phyloP scores from a whole-genome alignment of 805 yeast genomes.

The Wickerhamomyces rabaulensis region DNA sequence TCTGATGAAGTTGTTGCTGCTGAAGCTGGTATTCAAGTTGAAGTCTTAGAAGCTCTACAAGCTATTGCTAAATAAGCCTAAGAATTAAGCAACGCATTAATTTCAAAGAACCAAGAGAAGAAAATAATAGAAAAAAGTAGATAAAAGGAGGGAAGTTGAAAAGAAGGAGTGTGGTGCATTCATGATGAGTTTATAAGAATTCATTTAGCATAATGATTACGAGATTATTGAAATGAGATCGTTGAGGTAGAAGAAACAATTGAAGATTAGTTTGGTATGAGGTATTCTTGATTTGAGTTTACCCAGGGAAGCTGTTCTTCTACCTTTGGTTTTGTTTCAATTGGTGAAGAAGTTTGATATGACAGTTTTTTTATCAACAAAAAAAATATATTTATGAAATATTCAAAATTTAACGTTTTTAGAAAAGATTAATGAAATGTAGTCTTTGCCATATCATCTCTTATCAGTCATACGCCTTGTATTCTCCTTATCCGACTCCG shows the following conservation, averaged over 20 bases:
- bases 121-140: not conserved
- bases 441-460: not conserved
- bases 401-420: slow-evolving; percentile 8
- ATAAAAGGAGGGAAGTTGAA: not conserved
- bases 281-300: not conserved
- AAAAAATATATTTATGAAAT: slow-evolving; percentile 11
- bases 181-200: not conserved
- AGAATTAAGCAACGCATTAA: not conserved
- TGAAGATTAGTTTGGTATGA: not conserved
- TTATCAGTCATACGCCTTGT: no score
- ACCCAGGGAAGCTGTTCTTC: not conserved
- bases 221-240: not conserved
- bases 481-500: no score
- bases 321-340: not conserved
- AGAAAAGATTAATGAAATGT: not conserved
- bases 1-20: slow-evolving; percentile 87
- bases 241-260: not conserved
- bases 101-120: not conserved
- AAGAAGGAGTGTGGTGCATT: not conserved
- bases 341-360: not conserved
- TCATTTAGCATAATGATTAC: not conserved
- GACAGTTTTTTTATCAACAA: slow-evolving; percentile 3
- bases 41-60: slow-evolving; percentile 92
- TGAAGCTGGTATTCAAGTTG: slow-evolving; percentile 92
- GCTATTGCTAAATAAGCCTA: slow-evolving; percentile 60